phyloP scores from a whole-genome alignment of 106 monocot genomes.

The Phalaenopsis equestris region DNA sequence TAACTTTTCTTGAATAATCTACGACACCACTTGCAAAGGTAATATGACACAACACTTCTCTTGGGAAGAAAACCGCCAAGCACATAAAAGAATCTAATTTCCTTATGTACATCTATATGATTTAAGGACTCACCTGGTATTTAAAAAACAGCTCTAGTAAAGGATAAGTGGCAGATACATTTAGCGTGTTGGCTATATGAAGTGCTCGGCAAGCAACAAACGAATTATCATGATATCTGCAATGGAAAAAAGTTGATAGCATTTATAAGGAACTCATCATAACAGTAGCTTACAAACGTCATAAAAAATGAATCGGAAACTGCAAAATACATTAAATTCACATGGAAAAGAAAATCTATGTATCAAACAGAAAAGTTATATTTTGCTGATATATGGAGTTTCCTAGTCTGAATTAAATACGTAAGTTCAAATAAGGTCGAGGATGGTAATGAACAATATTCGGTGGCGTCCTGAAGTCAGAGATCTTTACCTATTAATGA shows the following conservation, averaged over 20 bases:
- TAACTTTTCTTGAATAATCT: too few relatives aligned
- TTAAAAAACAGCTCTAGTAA: slow-evolving; percentile 41
- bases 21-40: too few relatives aligned
- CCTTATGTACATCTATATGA: neutral
- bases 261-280: neutral
- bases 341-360: neutral
- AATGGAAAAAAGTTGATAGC: slow-evolving; percentile 5
- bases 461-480: too few relatives aligned
- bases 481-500: too few relatives aligned
- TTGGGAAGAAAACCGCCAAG: neutral
- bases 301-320: neutral
- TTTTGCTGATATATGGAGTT: too few relatives aligned
- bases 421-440: too few relatives aligned
- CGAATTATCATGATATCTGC: slow-evolving; percentile 45
- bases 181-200: slow-evolving; percentile 37
- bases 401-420: too few relatives aligned
- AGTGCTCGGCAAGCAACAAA: slow-evolving; percentile 34
- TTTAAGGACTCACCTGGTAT: slow-evolving; percentile 23
- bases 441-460: too few relatives aligned
- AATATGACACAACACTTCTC: too few relatives aligned
- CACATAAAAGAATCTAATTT: neutral
- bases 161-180: slow-evolving; percentile 32
- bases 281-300: neutral
- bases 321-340: neutral
- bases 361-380: neutral